Percentiles rank a stretch among this genome's conserved stretches.
Conservation (phyloP, 139 green algal species). For the Limnomonas spitsbergensis region DNA sequence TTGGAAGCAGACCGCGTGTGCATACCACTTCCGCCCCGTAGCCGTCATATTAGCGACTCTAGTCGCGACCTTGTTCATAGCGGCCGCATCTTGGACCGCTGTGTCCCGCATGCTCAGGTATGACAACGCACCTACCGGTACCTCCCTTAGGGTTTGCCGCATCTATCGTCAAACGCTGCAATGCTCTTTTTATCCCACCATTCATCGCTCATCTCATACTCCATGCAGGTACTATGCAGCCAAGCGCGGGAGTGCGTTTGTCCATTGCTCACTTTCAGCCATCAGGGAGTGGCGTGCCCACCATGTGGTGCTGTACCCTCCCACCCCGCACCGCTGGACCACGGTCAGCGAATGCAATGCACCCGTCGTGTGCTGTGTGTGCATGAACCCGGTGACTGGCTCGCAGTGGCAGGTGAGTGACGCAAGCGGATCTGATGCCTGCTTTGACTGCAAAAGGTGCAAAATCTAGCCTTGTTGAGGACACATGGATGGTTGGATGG, state of each 20-base stretch:
- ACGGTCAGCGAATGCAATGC: not conserved
- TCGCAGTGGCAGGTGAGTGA: constrained; percentile 4
- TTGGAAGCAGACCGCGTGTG: not conserved
- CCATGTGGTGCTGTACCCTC: not conserved
- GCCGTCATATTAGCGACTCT: not conserved
- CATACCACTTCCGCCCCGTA: not conserved
- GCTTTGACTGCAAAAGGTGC: too few relatives aligned
- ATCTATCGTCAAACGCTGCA: not conserved
- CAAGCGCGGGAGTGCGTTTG: constrained; percentile 2
- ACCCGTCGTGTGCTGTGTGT: constrained; percentile 13
- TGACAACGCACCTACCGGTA: not conserved
- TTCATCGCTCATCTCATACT: not conserved
- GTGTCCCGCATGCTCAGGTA: not conserved
- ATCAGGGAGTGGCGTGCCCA: not conserved
- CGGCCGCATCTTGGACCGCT: not conserved
- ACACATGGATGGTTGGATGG: too few relatives aligned
- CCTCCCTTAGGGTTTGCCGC: not conserved
- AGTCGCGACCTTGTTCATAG: not conserved
- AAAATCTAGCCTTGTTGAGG: too few relatives aligned
- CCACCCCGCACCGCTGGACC: not conserved
- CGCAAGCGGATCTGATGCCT: too few relatives aligned
- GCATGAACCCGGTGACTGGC: constrained; percentile 2
- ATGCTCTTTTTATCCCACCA: too few relatives aligned
- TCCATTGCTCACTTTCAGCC: not conserved
- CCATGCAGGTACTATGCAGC: constrained; percentile 6